These are phyloP conservation scores for Magnolia sinica DNA, from an alignment of 164 flowering plant species.

Conservation along the genomic window DNA sequence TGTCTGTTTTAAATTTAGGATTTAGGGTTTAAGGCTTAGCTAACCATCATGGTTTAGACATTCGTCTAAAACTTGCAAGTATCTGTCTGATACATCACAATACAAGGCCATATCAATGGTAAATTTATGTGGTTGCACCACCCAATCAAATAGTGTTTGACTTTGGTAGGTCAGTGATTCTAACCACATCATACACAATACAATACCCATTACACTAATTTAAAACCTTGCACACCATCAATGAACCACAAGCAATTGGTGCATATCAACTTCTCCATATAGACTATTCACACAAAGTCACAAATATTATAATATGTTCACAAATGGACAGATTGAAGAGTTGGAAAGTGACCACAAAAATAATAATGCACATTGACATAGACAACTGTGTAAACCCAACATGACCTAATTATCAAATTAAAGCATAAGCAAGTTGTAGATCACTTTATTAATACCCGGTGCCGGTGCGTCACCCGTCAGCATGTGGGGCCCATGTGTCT, in stretches of 20 bases:
- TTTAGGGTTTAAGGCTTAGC: too few relatives aligned
- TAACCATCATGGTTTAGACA: too few relatives aligned
- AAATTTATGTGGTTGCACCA: too few relatives aligned
- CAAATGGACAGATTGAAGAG: neutral
- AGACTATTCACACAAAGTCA: neutral
- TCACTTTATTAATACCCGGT: slow-evolving; percentile 1
- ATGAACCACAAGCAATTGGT: neutral
- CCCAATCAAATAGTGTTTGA: too few relatives aligned
- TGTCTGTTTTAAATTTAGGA: too few relatives aligned
- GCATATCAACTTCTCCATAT: neutral
- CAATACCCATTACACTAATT: neutral
- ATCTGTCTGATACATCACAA: too few relatives aligned
- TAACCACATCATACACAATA: too few relatives aligned
- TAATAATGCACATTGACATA: neutral
- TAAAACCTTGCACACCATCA: neutral
- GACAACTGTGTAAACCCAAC: neutral
- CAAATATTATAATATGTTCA: neutral
- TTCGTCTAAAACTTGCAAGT: too few relatives aligned
- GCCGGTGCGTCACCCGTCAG: slow-evolving; percentile 12
- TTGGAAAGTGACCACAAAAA: neutral
- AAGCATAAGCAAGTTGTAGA: slow-evolving; percentile 12
- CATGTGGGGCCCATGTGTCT: neutral
- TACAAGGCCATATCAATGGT: too few relatives aligned
- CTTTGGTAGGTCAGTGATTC: too few relatives aligned
- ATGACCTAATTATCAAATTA: slow-evolving; percentile 12